These are phyloP conservation scores for Begonia fuchsioides DNA, from an alignment of 306 rosid species.

Conservation along the genomic window DNA sequence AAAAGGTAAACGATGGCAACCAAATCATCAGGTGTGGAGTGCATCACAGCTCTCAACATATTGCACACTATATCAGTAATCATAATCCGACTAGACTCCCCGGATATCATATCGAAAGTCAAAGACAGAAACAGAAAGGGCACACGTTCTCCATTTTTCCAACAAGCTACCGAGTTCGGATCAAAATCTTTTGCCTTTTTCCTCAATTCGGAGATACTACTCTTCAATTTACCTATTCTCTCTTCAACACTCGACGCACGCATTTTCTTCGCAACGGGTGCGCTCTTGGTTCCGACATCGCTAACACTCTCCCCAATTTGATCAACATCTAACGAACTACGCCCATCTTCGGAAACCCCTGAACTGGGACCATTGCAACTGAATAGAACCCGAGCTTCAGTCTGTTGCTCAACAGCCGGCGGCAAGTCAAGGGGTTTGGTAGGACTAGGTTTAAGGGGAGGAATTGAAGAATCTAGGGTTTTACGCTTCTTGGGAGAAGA, in stretches of 20 bases:
- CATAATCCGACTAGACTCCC: conserved; percentile 46
- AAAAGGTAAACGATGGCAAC: conserved; percentile 46
- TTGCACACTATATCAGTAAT: conserved; percentile 78
- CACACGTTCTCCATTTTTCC: conserved; percentile 55
- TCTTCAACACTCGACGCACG: conserved; percentile 12
- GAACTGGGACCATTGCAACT: neutral
- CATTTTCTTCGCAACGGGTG: conserved; percentile 16
- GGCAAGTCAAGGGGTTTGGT: conserved; percentile 10
- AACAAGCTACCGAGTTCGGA: conserved; percentile 28
- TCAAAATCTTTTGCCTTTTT: conserved; percentile 48
- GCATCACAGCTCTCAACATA: conserved; percentile 65
- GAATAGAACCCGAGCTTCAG: neutral
- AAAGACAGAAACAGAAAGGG: conserved; percentile 50
- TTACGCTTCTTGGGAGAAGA: conserved; percentile 50
- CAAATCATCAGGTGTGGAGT: conserved; percentile 56
- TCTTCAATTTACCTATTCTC: conserved; percentile 32
- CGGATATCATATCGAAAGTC: conserved; percentile 43
- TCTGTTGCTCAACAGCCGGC: conserved; percentile 6
- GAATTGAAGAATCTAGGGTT: conserved; percentile 15
- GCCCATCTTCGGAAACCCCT: neutral
- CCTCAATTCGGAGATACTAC: conserved; percentile 28
- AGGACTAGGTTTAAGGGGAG: conserved; percentile 22
- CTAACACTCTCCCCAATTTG: conserved; percentile 6
- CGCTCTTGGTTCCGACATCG: conserved; percentile 1
- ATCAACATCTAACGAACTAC: neutral